Evolutionary conservation across 805 yeast species (phyloP), one percentile per base, ranked within the genome.

Genomic region (Dipodascus geniculatus): DNA sequence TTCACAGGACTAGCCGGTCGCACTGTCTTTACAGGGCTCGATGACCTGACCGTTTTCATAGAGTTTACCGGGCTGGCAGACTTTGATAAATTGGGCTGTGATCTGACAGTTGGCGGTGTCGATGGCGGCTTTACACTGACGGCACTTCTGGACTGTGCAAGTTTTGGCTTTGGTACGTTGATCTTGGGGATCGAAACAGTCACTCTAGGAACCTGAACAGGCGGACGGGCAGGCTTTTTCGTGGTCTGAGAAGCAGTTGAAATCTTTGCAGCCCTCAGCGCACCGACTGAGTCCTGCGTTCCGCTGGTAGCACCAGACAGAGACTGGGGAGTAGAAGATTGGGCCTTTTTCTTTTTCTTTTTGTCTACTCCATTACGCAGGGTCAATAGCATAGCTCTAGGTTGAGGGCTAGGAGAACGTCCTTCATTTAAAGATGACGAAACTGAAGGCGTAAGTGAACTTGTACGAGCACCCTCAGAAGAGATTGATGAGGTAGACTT

Each of bases 351-450:
- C 44, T 38, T 28, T 28, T 28, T 38, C 44, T 38, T 38, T 38
- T 14, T 14, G 6, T 4, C 20, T 38, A 17, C 44, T 6, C 44
- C 44, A 6, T 38, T 38, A 6, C 49, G 23, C 19, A 47, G n/a
- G 4, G 49, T 47, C n/a, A 22, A 4, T 22, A 47, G 28, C 49
- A 47, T 47, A 4, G 49, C 49, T 16, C 49, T 22, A 9, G 24
- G 24, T 14, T 22, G 49, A 22, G 49, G 49, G 49, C 49, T 47
- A 23, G 49, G 28, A 20, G 49, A 47, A 3, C 49, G 4, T 6
- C 20, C 20, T n/a, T 14, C 20, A n/a, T 17, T 17, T 6, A 11
- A 6, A 11, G 44, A 38, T 11, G 44, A 38, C 14, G 44, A 4
- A 38, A 38, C 44, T 38, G 44, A 38, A 38, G 44, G 44, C 14